These are phyloP conservation scores for Trichoderma oligosporum DNA, from an alignment of 2,329 filamentous ascomycete species.

Conservation along the genomic window DNA sequence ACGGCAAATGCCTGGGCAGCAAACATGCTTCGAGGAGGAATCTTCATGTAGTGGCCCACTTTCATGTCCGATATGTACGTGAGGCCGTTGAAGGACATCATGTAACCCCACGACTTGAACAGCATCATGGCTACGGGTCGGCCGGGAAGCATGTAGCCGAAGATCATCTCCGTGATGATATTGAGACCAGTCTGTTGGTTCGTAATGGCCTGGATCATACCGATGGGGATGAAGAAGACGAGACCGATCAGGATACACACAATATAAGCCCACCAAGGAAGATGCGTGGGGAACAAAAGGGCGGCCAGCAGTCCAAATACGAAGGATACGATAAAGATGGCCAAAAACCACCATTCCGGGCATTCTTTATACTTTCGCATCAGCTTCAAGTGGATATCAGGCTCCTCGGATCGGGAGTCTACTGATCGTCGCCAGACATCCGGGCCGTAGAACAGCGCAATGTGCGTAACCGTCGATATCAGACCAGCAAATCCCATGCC, in stretches of 20 bases:
- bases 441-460: conserved; percentile 48
- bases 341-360: conserved; percentile 55
- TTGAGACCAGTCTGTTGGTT: conserved; percentile 48
- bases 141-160: conserved; percentile 47
- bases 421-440: conserved; percentile 41
- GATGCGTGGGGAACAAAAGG: conserved; percentile 35
- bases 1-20: conserved; percentile 42
- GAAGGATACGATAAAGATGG: conserved; percentile 47
- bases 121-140: conserved; percentile 49
- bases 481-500: conserved; percentile 56
- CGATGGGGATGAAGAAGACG: conserved; percentile 42
- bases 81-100: conserved; percentile 45
- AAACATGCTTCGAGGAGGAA: conserved; percentile 50
- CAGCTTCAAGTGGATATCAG: conserved; percentile 51
- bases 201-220: conserved; percentile 47
- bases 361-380: conserved; percentile 55
- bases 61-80: conserved; percentile 49
- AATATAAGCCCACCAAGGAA: conserved; percentile 44
- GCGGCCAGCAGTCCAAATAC: conserved; percentile 42
- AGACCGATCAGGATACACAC: conserved; percentile 40
- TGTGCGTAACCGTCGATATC: conserved; percentile 50
- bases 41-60: conserved; percentile 52
- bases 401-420: conserved; percentile 38
- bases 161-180: conserved; percentile 47
- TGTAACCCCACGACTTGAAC: conserved; percentile 47